phyloP scores from a whole-genome alignment of 345 rosid genomes.

The Stellera chamaejasme region DNA sequence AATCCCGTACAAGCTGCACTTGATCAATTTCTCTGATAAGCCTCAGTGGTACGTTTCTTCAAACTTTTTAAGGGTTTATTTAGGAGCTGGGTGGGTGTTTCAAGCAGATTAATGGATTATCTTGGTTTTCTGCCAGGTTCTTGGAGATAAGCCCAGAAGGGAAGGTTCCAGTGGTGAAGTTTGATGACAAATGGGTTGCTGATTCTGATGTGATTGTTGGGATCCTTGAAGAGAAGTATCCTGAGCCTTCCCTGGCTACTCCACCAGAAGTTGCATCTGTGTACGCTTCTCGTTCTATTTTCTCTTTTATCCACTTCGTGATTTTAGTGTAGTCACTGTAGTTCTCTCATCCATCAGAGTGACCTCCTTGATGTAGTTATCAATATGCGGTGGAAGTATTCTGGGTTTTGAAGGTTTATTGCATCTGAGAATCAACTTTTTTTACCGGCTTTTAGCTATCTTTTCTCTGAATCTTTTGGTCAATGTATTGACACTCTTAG shows the following conservation, averaged over 20 bases:
- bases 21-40: constrained; percentile 52
- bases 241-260: constrained; percentile 60
- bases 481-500: background rate
- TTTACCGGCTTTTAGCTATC: background rate
- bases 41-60: constrained; percentile 56
- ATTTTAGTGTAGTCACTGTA: background rate
- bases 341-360: background rate
- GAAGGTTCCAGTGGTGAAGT: constrained; percentile 69
- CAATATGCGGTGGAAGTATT: background rate
- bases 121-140: constrained; percentile 42
- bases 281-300: constrained; percentile 23
- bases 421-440: too few species aligned
- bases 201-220: constrained; percentile 84
- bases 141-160: constrained; percentile 73
- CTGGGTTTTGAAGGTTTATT: background rate
- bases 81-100: background rate
- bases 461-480: background rate
- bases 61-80: background rate
- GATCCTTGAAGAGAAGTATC: constrained; percentile 73
- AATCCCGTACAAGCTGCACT: constrained; percentile 45
- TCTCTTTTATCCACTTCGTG: background rate
- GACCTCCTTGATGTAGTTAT: background rate
- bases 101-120: constrained; percentile 8
- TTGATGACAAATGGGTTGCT: constrained; percentile 74
- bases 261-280: constrained; percentile 61